A percentile compares a stretch with the other conserved stretches of the same genome.
These are phyloP conservation scores for Solanum chiquidenum DNA, from an alignment of 257 asterid genomes.

Conservation along the genomic window DNA sequence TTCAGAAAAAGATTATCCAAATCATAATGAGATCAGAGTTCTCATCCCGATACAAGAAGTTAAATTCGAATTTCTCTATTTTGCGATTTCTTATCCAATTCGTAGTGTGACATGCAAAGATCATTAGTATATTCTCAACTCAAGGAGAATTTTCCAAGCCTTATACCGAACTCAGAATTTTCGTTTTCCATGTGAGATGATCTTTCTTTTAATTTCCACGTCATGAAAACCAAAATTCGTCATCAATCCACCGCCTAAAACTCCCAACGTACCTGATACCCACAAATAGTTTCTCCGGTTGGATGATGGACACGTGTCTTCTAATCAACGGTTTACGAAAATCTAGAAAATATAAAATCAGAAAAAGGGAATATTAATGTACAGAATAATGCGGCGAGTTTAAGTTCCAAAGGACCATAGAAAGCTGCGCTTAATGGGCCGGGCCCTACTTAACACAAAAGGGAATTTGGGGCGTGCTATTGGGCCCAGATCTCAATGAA, in stretches of 20 bases:
- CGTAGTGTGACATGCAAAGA: too few species aligned
- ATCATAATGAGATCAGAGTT: too few species aligned
- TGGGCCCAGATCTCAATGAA: not conserved
- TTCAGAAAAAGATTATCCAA: too few species aligned
- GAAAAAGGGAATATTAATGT: not conserved
- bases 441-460: not conserved
- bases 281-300: not conserved
- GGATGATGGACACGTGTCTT: not conserved
- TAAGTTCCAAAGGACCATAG: conserved; percentile 35
- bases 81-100: not conserved
- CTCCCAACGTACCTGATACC: not conserved
- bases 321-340: not conserved
- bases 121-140: not conserved
- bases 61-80: too few species aligned
- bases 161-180: not conserved
- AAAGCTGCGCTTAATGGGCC: not conserved
- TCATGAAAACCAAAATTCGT: not conserved
- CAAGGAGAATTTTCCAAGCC: not conserved
- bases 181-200: too few species aligned
- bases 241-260: not conserved
- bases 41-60: rapidly evolving
- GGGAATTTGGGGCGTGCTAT: conserved; percentile 1
- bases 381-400: conserved; percentile 35
- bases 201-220: not conserved
- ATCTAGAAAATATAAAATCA: not conserved